Percentiles rank a stretch among this genome's conserved stretches.
phyloP scores from a whole-genome alignment of 805 yeast species.

The Wickerhamiella bombiphila region DNA sequence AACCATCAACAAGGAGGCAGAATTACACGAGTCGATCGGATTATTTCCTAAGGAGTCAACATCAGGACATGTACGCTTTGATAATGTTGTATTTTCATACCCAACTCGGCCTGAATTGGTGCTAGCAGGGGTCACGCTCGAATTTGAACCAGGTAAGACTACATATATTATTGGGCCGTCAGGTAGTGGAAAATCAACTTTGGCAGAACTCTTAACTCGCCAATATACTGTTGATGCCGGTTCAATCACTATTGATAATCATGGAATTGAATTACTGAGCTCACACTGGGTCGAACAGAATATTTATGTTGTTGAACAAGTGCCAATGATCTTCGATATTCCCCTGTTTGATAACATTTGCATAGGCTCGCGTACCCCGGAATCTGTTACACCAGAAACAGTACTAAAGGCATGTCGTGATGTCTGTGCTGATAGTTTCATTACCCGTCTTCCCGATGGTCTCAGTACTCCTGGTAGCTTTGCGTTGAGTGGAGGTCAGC shows the following conservation, averaged over 20 bases:
- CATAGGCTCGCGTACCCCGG: slow-evolving; percentile 29
- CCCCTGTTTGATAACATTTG: slow-evolving; percentile 49
- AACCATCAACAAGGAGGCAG: slow-evolving; percentile 12
- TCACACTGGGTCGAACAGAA: slow-evolving; percentile 42
- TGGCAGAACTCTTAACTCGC: slow-evolving; percentile 46
- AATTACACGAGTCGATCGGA: slow-evolving; percentile 17
- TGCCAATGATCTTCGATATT: slow-evolving; percentile 48
- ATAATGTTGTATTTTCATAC: slow-evolving; percentile 36
- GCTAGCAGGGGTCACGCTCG: slow-evolving; percentile 34
- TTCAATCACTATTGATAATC: slow-evolving; percentile 40
- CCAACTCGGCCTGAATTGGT: slow-evolving; percentile 39
- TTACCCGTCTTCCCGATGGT: slow-evolving; percentile 39
- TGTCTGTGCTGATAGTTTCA: slow-evolving; percentile 32
- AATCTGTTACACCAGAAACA: slow-evolving; percentile 17
- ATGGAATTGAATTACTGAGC: slow-evolving; percentile 30
- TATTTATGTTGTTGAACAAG: slow-evolving; percentile 63
- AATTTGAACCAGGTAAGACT: slow-evolving; percentile 31
- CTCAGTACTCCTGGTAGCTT: slow-evolving; percentile 33
- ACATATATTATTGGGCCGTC: slow-evolving; percentile 72
- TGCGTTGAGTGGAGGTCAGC: slow-evolving; percentile 76
- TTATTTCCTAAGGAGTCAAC: slow-evolving; percentile 8
- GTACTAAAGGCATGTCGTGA: slow-evolving; percentile 37
- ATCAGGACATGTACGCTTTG: slow-evolving; percentile 9
- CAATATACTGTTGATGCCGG: slow-evolving; percentile 46
- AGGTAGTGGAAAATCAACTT: slow-evolving; percentile 87